Evolutionary conservation across 2,329 filamentous ascomycete genomes (phyloP).

Genomic region (Helicocarpus griseus): DNA sequence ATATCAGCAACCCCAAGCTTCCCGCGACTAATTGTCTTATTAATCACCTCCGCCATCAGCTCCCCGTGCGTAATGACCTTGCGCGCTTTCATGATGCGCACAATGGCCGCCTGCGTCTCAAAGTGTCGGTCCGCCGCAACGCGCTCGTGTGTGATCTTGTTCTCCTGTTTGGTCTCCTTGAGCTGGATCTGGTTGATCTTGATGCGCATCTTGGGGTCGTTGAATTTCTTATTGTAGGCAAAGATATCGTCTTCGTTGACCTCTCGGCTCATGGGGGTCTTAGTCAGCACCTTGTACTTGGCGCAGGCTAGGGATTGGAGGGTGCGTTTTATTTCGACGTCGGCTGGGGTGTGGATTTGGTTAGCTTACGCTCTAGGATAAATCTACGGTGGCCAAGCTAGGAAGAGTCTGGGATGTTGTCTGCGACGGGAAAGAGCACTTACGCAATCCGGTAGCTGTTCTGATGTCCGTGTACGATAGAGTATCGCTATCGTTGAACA

Average conservation of each 20-base stretch:
- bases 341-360: conserved; percentile 40
- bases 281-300: conserved; percentile 71
- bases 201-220: conserved; percentile 73
- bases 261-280: conserved; percentile 76
- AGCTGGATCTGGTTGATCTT: conserved; percentile 99
- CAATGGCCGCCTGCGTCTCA: conserved; percentile 94
- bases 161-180: conserved; percentile 91
- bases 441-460: conserved; percentile 61
- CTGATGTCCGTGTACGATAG: conserved; percentile 69
- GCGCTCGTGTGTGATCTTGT: conserved; percentile 83
- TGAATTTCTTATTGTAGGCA: conserved; percentile 66
- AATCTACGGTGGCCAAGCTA: too few relatives aligned
- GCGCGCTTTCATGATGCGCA: conserved; percentile 90
- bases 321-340: conserved; percentile 74
- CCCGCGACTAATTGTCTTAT: conserved; percentile 75
- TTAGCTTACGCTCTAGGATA: not conserved
- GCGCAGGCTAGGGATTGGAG: conserved; percentile 92
- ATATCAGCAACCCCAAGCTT: conserved; percentile 79
- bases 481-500: conserved; percentile 72
- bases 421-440: conserved; percentile 19
- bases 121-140: conserved; percentile 85
- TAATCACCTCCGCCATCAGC: conserved; percentile 84
- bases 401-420: not conserved
- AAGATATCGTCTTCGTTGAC: conserved; percentile 74
- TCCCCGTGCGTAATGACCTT: conserved; percentile 82